These are phyloP conservation scores for Parasarocladium wereldwijsianum DNA, from an alignment of 2,329 filamentous ascomycete genomes.

Conservation along the genomic window DNA sequence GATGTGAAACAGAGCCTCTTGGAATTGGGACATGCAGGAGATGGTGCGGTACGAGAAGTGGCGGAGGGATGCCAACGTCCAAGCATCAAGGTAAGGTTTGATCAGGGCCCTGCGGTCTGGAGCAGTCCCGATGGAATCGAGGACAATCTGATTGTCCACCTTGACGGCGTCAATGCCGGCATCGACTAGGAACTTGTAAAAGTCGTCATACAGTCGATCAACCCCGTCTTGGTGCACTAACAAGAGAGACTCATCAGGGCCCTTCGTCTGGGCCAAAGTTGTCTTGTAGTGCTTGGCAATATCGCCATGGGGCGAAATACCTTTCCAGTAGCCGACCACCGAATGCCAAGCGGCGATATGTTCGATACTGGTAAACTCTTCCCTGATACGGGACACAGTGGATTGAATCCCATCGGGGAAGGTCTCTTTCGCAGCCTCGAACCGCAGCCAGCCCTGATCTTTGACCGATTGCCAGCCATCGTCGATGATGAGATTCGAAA, in stretches of 20 bases:
- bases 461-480: conserved; percentile 84
- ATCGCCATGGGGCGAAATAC: conserved; percentile 59
- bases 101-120: conserved; percentile 57
- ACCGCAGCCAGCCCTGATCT: conserved; percentile 57
- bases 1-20: conserved; percentile 72
- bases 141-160: conserved; percentile 81
- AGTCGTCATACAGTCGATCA: conserved; percentile 69
- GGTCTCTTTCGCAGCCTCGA: conserved; percentile 66
- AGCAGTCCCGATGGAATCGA: conserved; percentile 61
- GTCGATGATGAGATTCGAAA: conserved; percentile 84
- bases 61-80: conserved; percentile 62
- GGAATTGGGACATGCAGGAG: conserved; percentile 88
- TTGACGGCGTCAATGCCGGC: conserved; percentile 79
- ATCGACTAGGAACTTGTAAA: conserved; percentile 66
- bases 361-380: conserved; percentile 55
- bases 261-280: conserved; percentile 21
- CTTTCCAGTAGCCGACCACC: conserved; percentile 80
- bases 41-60: conserved; percentile 69
- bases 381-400: conserved; percentile 53
- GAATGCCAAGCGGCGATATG: conserved; percentile 94
- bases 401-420: conserved; percentile 72
- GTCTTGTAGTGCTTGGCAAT: conserved; percentile 73
- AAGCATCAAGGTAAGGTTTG: conserved; percentile 68
- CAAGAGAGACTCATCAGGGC: conserved; percentile 28
- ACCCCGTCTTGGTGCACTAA: conserved; percentile 65